These are phyloP conservation scores for Raffaelea arxii DNA, from an alignment of 2,329 filamentous ascomycete genomes.

Conservation along the genomic window DNA sequence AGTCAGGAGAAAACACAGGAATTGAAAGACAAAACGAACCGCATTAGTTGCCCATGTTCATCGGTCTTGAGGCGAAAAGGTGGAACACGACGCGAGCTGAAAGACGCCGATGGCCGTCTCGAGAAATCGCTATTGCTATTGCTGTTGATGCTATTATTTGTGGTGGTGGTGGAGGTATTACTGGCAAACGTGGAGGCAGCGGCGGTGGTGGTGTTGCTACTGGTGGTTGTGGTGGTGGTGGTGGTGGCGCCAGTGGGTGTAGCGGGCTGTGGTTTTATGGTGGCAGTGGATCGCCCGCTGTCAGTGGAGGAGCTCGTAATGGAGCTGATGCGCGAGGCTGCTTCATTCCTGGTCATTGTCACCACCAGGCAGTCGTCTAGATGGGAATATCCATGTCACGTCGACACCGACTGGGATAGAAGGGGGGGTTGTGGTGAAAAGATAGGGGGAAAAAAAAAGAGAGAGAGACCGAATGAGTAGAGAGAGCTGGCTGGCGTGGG, in stretches of 20 bases:
- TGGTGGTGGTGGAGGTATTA: slow-evolving; percentile 3
- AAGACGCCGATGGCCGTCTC: slow-evolving; percentile 4
- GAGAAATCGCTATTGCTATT: no score
- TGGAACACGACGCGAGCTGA: slow-evolving; percentile 23
- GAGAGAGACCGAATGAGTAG: not conserved
- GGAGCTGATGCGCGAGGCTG: slow-evolving; percentile 54
- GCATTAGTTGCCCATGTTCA: slow-evolving; percentile 33
- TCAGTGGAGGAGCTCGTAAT: slow-evolving; percentile 55
- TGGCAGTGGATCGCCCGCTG: slow-evolving; percentile 58
- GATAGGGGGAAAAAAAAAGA: not conserved
- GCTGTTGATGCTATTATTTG: slow-evolving; percentile 4
- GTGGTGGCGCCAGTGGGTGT: slow-evolving; percentile 16
- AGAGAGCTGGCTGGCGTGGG: not conserved
- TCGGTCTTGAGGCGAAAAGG: slow-evolving; percentile 46
- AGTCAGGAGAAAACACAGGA: not conserved
- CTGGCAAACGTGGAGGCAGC: not conserved
- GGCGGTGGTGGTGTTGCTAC: slow-evolving; percentile 7
- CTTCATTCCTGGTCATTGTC: slow-evolving; percentile 61
- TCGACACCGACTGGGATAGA: no score
- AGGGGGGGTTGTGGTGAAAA: no score
- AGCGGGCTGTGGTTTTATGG: slow-evolving; percentile 39
- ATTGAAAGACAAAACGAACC: slow-evolving; percentile 20
- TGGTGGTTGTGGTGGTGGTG: slow-evolving; percentile 7
- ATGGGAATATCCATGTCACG: slow-evolving; percentile 12
- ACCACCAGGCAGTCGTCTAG: slow-evolving; percentile 18